Percentiles rank a stretch among this genome's conserved stretches.
These are phyloP conservation scores for Ceratocystis alfenasii DNA, from an alignment of 2,329 filamentous ascomycete genomes.

Conservation along the genomic window DNA sequence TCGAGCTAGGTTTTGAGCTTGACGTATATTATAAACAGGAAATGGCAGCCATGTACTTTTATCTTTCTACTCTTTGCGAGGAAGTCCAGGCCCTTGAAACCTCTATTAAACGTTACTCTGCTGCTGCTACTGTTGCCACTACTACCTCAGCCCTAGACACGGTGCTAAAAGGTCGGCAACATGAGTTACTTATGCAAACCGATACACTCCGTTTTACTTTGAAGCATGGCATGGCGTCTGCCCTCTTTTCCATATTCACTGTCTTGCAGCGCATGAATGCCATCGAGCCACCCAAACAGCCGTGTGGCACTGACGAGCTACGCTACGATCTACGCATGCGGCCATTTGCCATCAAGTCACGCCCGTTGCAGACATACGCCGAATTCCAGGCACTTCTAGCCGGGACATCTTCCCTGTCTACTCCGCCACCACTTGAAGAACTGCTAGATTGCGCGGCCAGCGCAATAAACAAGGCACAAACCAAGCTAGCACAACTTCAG, in stretches of 20 bases:
- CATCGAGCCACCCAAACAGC: constrained; percentile 40
- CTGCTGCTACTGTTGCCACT: neutral
- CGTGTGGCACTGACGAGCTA: constrained; percentile 55
- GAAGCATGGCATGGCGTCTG: constrained; percentile 38
- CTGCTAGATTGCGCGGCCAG: neutral
- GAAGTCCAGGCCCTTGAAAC: constrained; percentile 21
- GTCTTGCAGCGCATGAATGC: constrained; percentile 48
- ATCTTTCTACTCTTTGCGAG: constrained; percentile 43
- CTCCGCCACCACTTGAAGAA: constrained; percentile 23
- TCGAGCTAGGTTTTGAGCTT: constrained; percentile 89
- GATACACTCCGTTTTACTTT: constrained; percentile 24
- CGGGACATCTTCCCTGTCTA: no score
- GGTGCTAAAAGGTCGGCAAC: neutral
- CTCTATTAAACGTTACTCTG: constrained; percentile 9
- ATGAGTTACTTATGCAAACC: constrained; percentile 14
- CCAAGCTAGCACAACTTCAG: neutral
- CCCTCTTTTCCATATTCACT: constrained; percentile 51
- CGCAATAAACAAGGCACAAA: neutral
- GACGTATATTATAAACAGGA: constrained; percentile 82
- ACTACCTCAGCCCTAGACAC: neutral
- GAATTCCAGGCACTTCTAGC: constrained; percentile 38
- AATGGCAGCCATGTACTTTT: constrained; percentile 80
- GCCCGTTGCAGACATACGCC: constrained; percentile 35
- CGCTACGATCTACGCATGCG: constrained; percentile 81
- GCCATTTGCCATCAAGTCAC: constrained; percentile 45